Evolutionary conservation across 805 yeast species (phyloP), one percentile per base, ranked within the genome.

Genomic region (Teunomyces aglyptinius): DNA sequence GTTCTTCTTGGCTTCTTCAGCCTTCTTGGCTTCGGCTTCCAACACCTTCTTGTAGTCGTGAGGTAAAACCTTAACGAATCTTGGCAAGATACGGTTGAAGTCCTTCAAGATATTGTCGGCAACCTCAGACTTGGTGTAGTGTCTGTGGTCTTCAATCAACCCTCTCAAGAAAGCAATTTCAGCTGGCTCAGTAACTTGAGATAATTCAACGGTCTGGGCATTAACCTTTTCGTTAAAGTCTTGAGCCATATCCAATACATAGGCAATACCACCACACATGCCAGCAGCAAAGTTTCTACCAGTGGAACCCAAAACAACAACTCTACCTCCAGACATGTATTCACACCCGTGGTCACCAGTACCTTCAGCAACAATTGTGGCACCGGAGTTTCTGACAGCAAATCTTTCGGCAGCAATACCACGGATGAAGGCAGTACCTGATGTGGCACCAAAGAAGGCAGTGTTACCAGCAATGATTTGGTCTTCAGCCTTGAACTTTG

Each of bases 281-380:
- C 99, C 99, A 47, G 99, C 96, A 51, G 88, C 97, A 65, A 87
- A 87, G 76, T 90, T 85, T 53, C 97, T 82, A 49, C 96, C 97
- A 59, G 96, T 88, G 49, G 83, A 72, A 40, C 97, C 96, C 56
- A 92, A 79, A 41, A 92, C 90, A 63, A 92, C 89, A 51, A 94
- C 96, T 60, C 98, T 83, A 65, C 99, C 99, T 67, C 99, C 98
- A 57, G 98, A 91, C 99, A 92, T 92, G 73, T 92, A 92, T 73
- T 92, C 99, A 74, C 97, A 92, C 44, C 99, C 99, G 67, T 92
- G 97, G 68, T 92, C 97, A 75, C 99, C 99, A 53, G 88, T 85
- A 63, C 96, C 97, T 71, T 92, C 99, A 55, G 89, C 90, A 51
- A 94, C 97, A 53, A 96, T 94, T 46, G 86, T 86, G 36, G 98